Base-by-base conservation (phyloP, 1,284 basidiomycete species). In the Apiotrichum brassicae region DNA sequence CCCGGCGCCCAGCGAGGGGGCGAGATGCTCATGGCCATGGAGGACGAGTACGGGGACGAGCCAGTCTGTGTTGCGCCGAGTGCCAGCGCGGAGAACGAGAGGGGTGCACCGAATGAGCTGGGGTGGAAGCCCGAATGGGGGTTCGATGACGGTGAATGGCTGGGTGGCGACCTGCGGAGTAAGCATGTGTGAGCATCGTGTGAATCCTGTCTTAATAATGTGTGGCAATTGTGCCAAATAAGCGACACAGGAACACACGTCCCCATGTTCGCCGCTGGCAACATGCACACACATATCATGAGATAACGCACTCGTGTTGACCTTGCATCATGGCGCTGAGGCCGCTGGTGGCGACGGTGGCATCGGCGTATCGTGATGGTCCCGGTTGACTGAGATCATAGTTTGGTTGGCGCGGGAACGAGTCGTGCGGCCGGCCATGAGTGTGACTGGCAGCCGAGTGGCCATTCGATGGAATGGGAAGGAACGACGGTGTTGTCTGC, bases 1-100 rank as follows among this genome's bases (percentile, higher is more conserved):
- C 54, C 54, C 23, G 58, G 50, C 4, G 47, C 58, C 69, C 69
- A 71, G 35, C 64, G 60, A 4, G 69, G 69, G 4, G 69, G 69
- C 3, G 65, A 67, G 18, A 71, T 65, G 46, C 63, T 65, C 67
- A 71, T 71, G 14, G 63, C 67, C 55, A 70, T 59, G 9, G 44
- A 45, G n/a, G 46, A 48, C 28, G 49, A 40, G 37, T 62, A 64
- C 3, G 65, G 62, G 1, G 59, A 58, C 9, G 59, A 57, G 4
- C 59, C 54, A 1, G 40, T 48, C 49, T 33, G 60, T 6, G 56
- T 52, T 1, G 59, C 60, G 24, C 65, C 65, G 5, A 66, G 51
- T 2, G 62, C 63, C 6, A 63, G 50, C 1, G 64, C 65, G 19
- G 62, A 54, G 51, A 67, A 63, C 6, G 57, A 51, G 6, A 64